Evolutionary conservation across 2,329 filamentous ascomycete species (phyloP).

Genomic region (Geosmithia putterillii): DNA sequence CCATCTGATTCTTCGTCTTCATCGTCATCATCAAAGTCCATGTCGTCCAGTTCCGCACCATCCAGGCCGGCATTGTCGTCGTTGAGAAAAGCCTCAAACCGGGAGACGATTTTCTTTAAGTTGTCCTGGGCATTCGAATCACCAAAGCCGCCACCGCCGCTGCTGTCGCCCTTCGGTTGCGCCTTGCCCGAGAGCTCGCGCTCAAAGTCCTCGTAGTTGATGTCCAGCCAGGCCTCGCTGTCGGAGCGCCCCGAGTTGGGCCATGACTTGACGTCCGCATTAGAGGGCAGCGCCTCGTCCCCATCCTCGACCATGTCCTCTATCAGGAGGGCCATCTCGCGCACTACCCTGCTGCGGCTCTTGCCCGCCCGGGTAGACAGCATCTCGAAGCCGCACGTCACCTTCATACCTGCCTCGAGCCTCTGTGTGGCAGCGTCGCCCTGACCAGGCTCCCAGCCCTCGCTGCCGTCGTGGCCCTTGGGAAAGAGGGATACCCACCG

Average conservation of each 20-base stretch:
- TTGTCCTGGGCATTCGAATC: constrained; percentile 59
- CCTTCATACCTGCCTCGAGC: constrained; percentile 74
- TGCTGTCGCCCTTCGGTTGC: constrained; percentile 14
- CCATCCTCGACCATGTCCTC: constrained; percentile 66
- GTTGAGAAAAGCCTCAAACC: constrained; percentile 87
- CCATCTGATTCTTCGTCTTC: constrained; percentile 36
- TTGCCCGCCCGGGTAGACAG: constrained; percentile 56
- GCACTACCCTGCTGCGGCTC: constrained; percentile 53
- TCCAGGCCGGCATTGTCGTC: constrained; percentile 73
- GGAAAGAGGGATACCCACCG: constrained; percentile 27
- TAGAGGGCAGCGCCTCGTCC: constrained; percentile 49
- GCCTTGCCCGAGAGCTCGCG: constrained; percentile 51
- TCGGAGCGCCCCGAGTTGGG: constrained; percentile 51
- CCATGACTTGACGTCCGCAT: constrained; percentile 66
- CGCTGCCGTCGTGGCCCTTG: constrained; percentile 5
- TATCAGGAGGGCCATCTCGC: constrained; percentile 66
- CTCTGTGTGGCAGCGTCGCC: constrained; percentile 13
- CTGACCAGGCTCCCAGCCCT: not conserved
- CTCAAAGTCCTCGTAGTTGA: constrained; percentile 83
- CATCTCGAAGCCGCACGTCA: constrained; percentile 86
- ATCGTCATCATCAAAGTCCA: constrained; percentile 52
- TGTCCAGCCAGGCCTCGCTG: constrained; percentile 83
- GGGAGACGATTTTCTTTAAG: constrained; percentile 78
- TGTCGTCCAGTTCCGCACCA: constrained; percentile 61
- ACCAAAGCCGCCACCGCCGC: constrained; percentile 38